phyloP scores from a whole-genome alignment of 441 rosid species.

The Pelargonium myrrhifolium region DNA sequence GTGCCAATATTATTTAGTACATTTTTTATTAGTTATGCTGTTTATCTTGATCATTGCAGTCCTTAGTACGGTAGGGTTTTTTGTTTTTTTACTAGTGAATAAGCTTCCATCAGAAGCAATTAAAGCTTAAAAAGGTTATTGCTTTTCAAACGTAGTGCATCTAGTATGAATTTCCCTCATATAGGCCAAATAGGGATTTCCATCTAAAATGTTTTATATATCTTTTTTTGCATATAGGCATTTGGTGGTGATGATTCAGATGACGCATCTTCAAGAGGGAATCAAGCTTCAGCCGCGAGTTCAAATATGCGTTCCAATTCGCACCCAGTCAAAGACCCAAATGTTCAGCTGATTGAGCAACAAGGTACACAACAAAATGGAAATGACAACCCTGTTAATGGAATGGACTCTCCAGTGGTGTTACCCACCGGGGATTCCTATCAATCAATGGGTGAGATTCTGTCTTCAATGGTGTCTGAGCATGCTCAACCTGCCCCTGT shows the following conservation, averaged over 20 bases:
- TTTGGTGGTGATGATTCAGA: constrained; percentile 84
- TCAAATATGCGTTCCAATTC: constrained; percentile 39
- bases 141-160: no score
- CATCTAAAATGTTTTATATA: constrained; percentile 2
- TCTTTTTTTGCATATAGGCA: constrained; percentile 40
- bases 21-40: no score
- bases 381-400: constrained; percentile 42
- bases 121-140: no score
- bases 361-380: constrained; percentile 47
- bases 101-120: no score
- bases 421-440: constrained; percentile 52
- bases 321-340: constrained; percentile 38
- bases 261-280: constrained; percentile 54
- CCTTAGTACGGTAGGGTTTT: no score
- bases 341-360: constrained; percentile 40
- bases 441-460: constrained; percentile 64
- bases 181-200: no score
- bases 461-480: constrained; percentile 55
- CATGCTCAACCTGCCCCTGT: constrained; percentile 46
- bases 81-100: no score
- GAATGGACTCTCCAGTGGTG: constrained; percentile 35
- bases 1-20: no score
- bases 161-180: no score
- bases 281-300: constrained; percentile 38
- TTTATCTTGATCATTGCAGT: no score